These are phyloP conservation scores for Fusarium drepaniforme DNA, from an alignment of 2,329 filamentous ascomycete genomes.

Conservation along the genomic window DNA sequence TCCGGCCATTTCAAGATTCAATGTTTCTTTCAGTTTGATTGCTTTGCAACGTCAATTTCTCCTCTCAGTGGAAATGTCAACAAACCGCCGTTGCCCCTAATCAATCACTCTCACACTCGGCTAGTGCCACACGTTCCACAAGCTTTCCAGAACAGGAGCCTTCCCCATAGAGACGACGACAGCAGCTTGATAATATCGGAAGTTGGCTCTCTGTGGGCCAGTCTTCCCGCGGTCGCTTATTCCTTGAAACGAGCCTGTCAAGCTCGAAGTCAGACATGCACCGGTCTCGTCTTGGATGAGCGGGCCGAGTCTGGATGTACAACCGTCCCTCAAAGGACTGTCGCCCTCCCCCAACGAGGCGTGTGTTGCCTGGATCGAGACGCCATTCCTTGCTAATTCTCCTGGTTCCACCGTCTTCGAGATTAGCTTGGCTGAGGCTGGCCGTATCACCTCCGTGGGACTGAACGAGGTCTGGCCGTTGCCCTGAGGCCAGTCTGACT, in stretches of 20 bases:
- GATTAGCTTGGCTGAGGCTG: conserved; percentile 41
- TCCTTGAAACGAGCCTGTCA: conserved; percentile 39
- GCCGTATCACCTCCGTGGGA: conserved; percentile 35
- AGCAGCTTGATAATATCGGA: conserved; percentile 29
- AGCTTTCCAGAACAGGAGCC: conserved; percentile 27
- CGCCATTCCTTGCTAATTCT: conserved; percentile 31
- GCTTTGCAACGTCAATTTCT: not conserved
- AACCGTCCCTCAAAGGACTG: conserved; percentile 26
- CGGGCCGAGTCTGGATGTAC: conserved; percentile 46
- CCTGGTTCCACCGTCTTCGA: conserved; percentile 45
- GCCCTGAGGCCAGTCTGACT: conserved; percentile 18
- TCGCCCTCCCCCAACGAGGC: conserved; percentile 23
- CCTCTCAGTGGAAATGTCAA: conserved; percentile 2
- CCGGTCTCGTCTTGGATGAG: conserved; percentile 36
- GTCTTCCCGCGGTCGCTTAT: conserved; percentile 29
- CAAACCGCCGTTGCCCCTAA: conserved; percentile 21
- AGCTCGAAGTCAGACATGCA: conserved; percentile 46
- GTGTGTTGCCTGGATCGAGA: conserved; percentile 33
- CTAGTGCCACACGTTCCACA: conserved; percentile 33
- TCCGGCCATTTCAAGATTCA: not conserved
- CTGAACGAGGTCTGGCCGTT: conserved; percentile 24
- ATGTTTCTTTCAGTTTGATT: conserved; percentile 17
- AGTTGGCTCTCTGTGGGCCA: conserved; percentile 19
- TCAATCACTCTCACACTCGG: conserved; percentile 16
- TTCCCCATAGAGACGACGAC: conserved; percentile 24